Base-by-base conservation (phyloP, 305 asterid species). In the Caryopteris hybrid region DNA sequence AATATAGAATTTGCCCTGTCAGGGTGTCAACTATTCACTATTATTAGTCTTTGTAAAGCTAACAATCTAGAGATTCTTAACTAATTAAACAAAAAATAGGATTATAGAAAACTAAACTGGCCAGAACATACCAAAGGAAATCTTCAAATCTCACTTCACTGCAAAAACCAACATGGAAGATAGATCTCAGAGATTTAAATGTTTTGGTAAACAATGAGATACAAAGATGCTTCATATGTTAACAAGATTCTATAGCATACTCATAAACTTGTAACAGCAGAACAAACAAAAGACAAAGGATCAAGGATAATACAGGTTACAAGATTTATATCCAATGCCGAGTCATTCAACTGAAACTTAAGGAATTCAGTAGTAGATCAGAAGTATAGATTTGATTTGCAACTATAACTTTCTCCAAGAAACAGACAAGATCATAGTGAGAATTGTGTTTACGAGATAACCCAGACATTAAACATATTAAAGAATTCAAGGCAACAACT, bases 1-100 rank as follows among this genome's bases (percentile, higher is more conserved):
- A 93, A 93, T 68, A 93, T 76, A 66, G 99, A 93, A 79, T 90
- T 90, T 61, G 97, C 99, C 99, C 99, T 93, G 80, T 38, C 39
- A 69, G 67, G 12, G 76, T 61, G 62, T 39, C n/a, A n/a, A n/a
- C n/a, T n/a, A 57, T 63, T 59, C 47, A 62, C 68, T 48, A 78
- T 80, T 64, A 78, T 82, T 66, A 41, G 76, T 51, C 75, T 67
- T 18, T 21, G 18, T 38, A 58, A 71, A 56, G 5, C 67, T 63
- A 47, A 31, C n/a, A 72, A 39, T 41, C 18, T 46, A 55, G 25
- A 14, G 11, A 23, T 31, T 23, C 47, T 27, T 36, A 17, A 39
- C 57, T 61, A 41, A 53, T 45, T 21, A 62, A 3, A 55, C 25
- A 61, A 11, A 72, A 25, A 17, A 25, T 31, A 39, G 17, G 62